A percentile compares a stretch with the other conserved stretches of the same genome.
These are phyloP conservation scores for Protomyces inouyei DNA, from an alignment of 1,139 yeast genomes.

Conservation along the genomic window DNA sequence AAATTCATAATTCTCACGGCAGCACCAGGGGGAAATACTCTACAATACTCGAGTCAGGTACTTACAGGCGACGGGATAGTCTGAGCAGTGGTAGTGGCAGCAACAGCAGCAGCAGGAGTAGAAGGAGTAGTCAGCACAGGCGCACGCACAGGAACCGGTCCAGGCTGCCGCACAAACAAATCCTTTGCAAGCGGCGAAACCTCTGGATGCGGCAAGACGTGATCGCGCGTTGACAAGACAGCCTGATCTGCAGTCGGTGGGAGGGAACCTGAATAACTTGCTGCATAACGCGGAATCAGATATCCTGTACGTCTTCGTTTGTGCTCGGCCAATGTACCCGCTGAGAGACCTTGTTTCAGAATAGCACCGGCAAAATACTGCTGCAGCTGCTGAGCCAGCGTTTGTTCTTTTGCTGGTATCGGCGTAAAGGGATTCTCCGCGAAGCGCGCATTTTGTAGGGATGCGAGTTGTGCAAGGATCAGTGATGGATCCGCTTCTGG, in stretches of 20 bases:
- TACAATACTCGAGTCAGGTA: too few species aligned
- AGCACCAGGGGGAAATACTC: too few species aligned
- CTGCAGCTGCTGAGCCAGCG: background rate
- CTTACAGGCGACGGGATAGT: background rate
- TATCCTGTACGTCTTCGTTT: background rate
- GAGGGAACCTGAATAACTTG: slow-evolving; percentile 8
- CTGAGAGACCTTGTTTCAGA: background rate
- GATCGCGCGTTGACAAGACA: slow-evolving; percentile 2
- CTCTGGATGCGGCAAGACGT: slow-evolving; percentile 2
- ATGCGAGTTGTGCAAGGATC: background rate
- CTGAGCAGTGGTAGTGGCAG: background rate
- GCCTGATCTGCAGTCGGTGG: slow-evolving; percentile 23
- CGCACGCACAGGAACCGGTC: too few species aligned
- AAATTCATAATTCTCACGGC: too few species aligned
- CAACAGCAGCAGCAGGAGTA: background rate
- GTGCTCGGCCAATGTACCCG: background rate
- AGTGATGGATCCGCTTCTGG: background rate
- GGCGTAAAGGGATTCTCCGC: background rate
- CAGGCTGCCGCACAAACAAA: background rate
- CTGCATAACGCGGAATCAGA: background rate
- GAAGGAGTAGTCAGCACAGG: background rate
- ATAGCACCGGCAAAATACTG: background rate
- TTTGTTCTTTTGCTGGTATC: background rate
- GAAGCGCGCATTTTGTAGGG: background rate
- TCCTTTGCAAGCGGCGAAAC: background rate